These are phyloP conservation scores for Clonostachys rhizophaga DNA, from an alignment of 2,329 filamentous ascomycete genomes.

Conservation along the genomic window DNA sequence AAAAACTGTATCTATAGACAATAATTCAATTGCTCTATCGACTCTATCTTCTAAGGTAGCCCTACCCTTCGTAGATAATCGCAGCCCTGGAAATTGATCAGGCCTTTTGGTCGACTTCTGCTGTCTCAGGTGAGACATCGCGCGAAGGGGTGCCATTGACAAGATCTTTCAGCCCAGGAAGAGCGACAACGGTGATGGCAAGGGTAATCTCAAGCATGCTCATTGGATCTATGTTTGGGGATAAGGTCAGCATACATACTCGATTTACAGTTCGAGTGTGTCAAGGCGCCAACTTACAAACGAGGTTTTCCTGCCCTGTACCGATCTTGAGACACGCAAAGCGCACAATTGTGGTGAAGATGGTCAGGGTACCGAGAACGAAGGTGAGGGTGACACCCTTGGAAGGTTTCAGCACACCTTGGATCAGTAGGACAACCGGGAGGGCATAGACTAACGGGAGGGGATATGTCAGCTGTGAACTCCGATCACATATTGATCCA, in stretches of 20 bases:
- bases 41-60: too few species aligned
- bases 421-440: conserved; percentile 18
- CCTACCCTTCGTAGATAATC: too few species aligned
- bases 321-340: conserved; percentile 13
- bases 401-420: conserved; percentile 11
- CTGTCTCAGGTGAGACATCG: too few species aligned
- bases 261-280: not conserved
- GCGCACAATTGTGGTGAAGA: conserved; percentile 14
- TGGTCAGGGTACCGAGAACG: conserved; percentile 14
- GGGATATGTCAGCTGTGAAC: not conserved
- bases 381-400: conserved; percentile 13
- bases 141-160: conserved; percentile 1
- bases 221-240: conserved; percentile 6
- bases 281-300: conserved; percentile 9
- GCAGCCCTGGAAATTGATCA: too few species aligned
- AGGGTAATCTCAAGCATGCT: conserved; percentile 13
- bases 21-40: too few species aligned
- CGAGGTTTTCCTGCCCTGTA: conserved; percentile 15
- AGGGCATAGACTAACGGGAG: conserved; percentile 18
- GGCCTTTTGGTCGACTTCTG: too few species aligned
- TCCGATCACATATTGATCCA: not conserved
- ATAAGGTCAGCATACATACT: not conserved
- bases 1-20: too few species aligned
- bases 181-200: conserved; percentile 11
- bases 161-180: conserved; percentile 14